These are phyloP conservation scores for Musa balbisiana DNA, from an alignment of 202 grass and related monocot genomes.

Conservation along the genomic window DNA sequence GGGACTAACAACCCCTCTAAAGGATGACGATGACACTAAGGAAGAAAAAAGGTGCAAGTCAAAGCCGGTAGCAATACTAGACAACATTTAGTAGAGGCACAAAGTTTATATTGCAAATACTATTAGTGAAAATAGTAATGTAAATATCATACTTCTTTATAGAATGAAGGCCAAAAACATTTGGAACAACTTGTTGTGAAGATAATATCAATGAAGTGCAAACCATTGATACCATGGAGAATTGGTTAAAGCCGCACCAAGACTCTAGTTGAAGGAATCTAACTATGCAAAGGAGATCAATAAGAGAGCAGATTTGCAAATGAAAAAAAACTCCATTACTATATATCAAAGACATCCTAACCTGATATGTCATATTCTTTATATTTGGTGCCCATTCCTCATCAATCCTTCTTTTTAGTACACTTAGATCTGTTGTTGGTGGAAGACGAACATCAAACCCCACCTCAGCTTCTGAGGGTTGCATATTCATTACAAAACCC, in stretches of 20 bases:
- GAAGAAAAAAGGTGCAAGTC: no score
- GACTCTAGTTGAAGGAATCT: background rate
- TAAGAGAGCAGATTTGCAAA: background rate
- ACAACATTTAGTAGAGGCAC: no score
- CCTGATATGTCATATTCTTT: slow-evolving; percentile 78
- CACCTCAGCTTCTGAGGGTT: slow-evolving; percentile 96
- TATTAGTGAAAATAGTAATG: no score
- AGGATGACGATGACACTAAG: no score
- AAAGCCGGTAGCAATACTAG: no score
- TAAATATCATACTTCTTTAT: no score
- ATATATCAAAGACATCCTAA: slow-evolving; percentile 19
- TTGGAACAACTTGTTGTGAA: no score
- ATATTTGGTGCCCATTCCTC: slow-evolving; percentile 84
- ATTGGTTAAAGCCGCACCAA: background rate
- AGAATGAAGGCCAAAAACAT: no score
- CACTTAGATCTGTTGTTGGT: slow-evolving; percentile 60
- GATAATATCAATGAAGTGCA: no score
- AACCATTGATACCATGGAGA: no score
- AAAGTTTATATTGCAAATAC: no score
- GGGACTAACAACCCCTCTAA: no score
- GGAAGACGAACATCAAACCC: slow-evolving; percentile 84
- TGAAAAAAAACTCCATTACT: background rate
- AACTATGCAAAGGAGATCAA: background rate
- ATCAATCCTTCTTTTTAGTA: slow-evolving; percentile 56
- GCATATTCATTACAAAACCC: slow-evolving; percentile 98